A percentile compares a stretch with the other conserved stretches of the same genome.
These are phyloP conservation scores for Leptographium lundbergii DNA, from an alignment of 2,329 filamentous ascomycete genomes.

Conservation along the genomic window DNA sequence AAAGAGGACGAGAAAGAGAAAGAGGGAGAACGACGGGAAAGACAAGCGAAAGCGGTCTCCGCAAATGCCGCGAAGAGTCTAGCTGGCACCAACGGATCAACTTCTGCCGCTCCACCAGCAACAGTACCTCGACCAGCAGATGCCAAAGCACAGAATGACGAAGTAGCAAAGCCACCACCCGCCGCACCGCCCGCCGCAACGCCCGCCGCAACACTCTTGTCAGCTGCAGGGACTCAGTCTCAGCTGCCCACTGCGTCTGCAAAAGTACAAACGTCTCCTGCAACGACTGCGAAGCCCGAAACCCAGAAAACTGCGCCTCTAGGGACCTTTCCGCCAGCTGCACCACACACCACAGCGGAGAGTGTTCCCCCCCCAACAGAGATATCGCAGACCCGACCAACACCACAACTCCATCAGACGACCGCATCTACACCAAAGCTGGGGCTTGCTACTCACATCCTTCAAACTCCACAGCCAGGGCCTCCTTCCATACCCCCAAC, in stretches of 20 bases:
- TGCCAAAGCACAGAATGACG: not conserved
- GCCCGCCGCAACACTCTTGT: not conserved
- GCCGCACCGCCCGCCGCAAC: no score
- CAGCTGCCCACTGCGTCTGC: not conserved
- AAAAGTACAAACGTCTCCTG: not conserved
- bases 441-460: not conserved
- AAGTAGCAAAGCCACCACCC: not conserved
- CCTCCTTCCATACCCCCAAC: not conserved
- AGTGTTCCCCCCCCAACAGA: not conserved
- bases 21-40: conserved; percentile 3
- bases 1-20: conserved; percentile 16
- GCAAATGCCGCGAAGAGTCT: not conserved
- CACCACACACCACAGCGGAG: not conserved
- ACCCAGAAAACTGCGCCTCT: not conserved
- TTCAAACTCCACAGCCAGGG: not conserved
- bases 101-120: not conserved
- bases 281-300: not conserved
- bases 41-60: not conserved
- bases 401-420: not conserved
- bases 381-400: not conserved
- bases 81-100: no score
- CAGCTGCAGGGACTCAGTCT: not conserved
- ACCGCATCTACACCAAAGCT: not conserved
- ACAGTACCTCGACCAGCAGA: not conserved
- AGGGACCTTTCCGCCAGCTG: not conserved